Base-by-base conservation (phyloP, 495 filamentous ascomycete genomes). In the Cercophora scortea region DNA sequence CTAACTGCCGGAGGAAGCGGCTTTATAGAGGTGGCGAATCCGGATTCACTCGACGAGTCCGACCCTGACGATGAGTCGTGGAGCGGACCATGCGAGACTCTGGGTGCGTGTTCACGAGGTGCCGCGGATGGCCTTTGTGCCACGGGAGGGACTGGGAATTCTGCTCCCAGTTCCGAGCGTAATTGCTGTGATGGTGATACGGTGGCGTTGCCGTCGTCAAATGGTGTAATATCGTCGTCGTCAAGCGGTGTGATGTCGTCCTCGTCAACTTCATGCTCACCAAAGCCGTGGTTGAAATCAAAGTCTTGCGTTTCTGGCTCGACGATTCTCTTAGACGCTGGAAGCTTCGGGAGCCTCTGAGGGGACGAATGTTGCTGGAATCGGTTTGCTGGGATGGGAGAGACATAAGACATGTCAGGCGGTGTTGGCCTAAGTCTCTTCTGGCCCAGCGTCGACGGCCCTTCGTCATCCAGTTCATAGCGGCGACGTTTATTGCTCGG, bases 281-380 rank as follows among this genome's bases (percentile, higher is more conserved):
- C 38, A 15, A 13, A 12, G 8, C 13, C 47, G 16, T 32, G 18
- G n/a, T 17, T 25, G 15, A 50, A 42, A 17, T 32, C 17, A 50
- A 71, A 71, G 46, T 74, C 67, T 43, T 73, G 71, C 8, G 68
- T 71, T 47, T 73, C 69, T 6, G 71, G 69, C 44, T 76, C 73
- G 11, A 55, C 10, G 17, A 3, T 52, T 33, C 18, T 59, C 40
- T 3, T 47, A 15, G 5, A 38, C 10, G 12, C 18, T 16, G 19
- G 32, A 6, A 11, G 12, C 25, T 45, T 4, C 32, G 38, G 42
- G 33, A 38, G 45, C 39, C 11, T 4, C 34, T 50, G 47, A 51
- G 56, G 15, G 18, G 47, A 18, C 32, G 47, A 47, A 47, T 52
- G 42, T 50, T 53, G 49, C 44, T 36, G 42, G 25, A 33, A 41